phyloP scores from a whole-genome alignment of 495 filamentous ascomycete genomes.

The Xylaria scruposa region DNA sequence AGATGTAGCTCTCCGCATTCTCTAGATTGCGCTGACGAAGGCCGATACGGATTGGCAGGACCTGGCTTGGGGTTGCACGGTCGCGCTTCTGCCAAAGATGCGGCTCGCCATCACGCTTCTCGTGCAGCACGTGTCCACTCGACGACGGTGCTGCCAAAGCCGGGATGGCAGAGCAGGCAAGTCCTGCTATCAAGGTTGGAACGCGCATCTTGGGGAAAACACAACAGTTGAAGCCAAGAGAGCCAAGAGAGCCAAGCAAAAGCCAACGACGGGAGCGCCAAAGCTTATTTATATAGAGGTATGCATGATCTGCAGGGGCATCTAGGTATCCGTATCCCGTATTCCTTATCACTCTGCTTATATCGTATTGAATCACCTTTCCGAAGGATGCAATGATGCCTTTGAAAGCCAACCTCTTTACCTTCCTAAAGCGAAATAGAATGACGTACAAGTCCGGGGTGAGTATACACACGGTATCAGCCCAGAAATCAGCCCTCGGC shows the following conservation, averaged over 20 bases:
- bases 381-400: neutral
- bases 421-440: constrained; percentile 19
- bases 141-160: constrained; percentile 17
- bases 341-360: neutral
- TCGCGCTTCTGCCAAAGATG: constrained; percentile 31
- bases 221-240: constrained; percentile 6
- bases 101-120: constrained; percentile 23
- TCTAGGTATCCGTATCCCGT: neutral
- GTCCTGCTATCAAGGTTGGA: constrained; percentile 16
- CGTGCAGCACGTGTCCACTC: constrained; percentile 21
- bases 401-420: constrained; percentile 5
- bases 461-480: neutral
- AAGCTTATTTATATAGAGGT: constrained; percentile 22
- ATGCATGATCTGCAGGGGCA: neutral
- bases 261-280: constrained; percentile 5
- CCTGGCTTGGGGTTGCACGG: constrained; percentile 32
- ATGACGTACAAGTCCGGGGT: neutral
- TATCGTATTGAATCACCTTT: neutral
- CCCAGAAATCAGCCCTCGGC: neutral
- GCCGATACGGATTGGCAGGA: constrained; percentile 63
- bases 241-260: constrained; percentile 26
- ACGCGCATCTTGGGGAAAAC: constrained; percentile 21
- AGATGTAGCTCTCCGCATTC: constrained; percentile 56
- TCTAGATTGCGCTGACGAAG: constrained; percentile 62
- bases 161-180: constrained; percentile 14